These are phyloP conservation scores for Trichoderma erinaceum DNA, from an alignment of 495 filamentous ascomycete species.

Conservation along the genomic window DNA sequence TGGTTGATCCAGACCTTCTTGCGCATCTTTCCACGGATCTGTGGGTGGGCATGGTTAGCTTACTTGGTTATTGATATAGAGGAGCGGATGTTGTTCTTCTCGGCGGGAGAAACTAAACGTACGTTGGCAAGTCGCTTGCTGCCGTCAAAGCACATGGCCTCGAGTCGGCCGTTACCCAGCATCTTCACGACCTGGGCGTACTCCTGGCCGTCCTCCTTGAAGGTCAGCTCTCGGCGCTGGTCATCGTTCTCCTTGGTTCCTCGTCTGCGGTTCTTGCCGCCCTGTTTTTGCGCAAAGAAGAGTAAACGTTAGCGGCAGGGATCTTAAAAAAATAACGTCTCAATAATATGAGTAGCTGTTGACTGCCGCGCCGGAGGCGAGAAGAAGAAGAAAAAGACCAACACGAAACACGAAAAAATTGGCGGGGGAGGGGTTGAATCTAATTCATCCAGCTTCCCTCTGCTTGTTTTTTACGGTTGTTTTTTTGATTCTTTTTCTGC, in stretches of 20 bases:
- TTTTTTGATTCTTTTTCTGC: constrained; percentile 23
- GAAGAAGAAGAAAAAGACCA: not conserved
- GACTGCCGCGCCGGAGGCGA: not conserved
- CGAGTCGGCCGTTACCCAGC: constrained; percentile 94
- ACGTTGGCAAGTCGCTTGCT: constrained; percentile 69
- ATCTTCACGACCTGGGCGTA: constrained; percentile 99
- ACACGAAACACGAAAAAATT: constrained; percentile 16
- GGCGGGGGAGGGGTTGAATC: constrained; percentile 6
- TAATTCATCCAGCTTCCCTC: not conserved
- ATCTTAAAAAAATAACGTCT: too few species aligned
- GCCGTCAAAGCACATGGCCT: constrained; percentile 96
- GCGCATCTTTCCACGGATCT: constrained; percentile 86
- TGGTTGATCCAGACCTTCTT: constrained; percentile 99
- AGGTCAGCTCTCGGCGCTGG: constrained; percentile 69
- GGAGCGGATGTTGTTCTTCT: not conserved
- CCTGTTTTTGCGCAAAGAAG: constrained; percentile 47
- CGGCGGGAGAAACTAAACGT: not conserved
- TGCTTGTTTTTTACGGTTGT: not conserved
- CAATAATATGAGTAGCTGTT: too few species aligned
- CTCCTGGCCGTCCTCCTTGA: constrained; percentile 99
- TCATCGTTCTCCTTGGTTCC: constrained; percentile 96
- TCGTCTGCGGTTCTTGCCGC: constrained; percentile 96
- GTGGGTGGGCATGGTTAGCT: not conserved
- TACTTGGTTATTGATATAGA: not conserved
- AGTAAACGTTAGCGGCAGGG: constrained; percentile 13